A percentile compares a stretch with the other conserved stretches of the same genome.
These are phyloP conservation scores for Lichenothelia convexa DNA, from an alignment of 495 filamentous ascomycete species.

Conservation along the genomic window DNA sequence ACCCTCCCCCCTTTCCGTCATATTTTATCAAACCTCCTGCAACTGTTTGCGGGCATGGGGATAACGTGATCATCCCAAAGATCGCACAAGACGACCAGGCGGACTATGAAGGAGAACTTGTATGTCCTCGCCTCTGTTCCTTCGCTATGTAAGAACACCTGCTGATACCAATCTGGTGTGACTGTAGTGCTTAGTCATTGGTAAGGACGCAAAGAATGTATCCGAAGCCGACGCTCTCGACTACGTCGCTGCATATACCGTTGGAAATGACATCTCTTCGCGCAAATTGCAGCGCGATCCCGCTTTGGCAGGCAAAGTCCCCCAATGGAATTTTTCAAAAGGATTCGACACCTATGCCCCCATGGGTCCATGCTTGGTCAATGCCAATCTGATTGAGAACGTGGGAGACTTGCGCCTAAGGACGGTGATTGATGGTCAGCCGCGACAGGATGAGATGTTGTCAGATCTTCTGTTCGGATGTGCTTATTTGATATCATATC, in stretches of 20 bases:
- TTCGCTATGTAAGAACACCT: background rate
- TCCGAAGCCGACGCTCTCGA: constrained; percentile 22
- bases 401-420: constrained; percentile 16
- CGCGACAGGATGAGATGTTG: constrained; percentile 20
- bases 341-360: constrained; percentile 22
- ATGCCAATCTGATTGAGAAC: constrained; percentile 15
- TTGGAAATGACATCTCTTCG: constrained; percentile 31
- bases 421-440: constrained; percentile 24
- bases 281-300: constrained; percentile 29
- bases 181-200: constrained; percentile 22
- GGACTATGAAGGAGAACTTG: constrained; percentile 37
- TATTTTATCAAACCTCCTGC: constrained; percentile 34
- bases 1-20: constrained; percentile 28
- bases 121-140: constrained; percentile 5
- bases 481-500: constrained; percentile 20
- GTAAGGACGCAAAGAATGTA: constrained; percentile 29
- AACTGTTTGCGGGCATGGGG: constrained; percentile 24
- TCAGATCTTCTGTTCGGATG: constrained; percentile 18
- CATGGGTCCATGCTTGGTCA: constrained; percentile 23
- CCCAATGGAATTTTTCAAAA: constrained; percentile 21
- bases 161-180: background rate
- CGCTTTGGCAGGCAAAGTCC: constrained; percentile 17
- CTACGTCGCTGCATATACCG: constrained; percentile 31
- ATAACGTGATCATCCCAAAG: constrained; percentile 26
- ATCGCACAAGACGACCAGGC: constrained; percentile 31